These are phyloP conservation scores for Silybum marianum DNA, from an alignment of 129 eudicot genomes.

Conservation along the genomic window DNA sequence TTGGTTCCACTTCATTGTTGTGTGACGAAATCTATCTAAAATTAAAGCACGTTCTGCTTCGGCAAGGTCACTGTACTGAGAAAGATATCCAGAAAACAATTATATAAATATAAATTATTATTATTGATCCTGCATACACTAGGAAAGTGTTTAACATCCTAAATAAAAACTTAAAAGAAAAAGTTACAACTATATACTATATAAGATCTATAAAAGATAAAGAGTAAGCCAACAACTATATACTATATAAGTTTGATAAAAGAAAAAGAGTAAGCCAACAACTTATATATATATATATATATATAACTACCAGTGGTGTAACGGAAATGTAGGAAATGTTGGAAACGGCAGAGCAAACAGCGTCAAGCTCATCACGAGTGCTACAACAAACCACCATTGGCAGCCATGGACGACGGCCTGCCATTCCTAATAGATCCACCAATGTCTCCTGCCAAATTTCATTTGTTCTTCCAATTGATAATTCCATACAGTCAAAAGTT, in stretches of 20 bases:
- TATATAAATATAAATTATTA: background rate
- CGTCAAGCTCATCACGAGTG: slow-evolving; percentile 90
- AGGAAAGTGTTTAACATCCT: slow-evolving; percentile 3
- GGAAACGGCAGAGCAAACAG: slow-evolving; percentile 76
- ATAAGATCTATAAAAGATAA: too few species aligned
- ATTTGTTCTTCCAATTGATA: background rate
- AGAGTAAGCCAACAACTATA: too few species aligned
- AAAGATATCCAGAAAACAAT: slow-evolving; percentile 14
- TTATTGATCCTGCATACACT: slow-evolving; percentile 11
- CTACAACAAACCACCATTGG: slow-evolving; percentile 90
- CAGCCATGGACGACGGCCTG: slow-evolving; percentile 73
- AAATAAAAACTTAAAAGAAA: too few species aligned
- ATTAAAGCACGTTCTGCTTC: slow-evolving; percentile 65
- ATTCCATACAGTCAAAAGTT: background rate
- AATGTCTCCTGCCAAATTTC: slow-evolving; percentile 64
- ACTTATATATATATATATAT: too few species aligned
- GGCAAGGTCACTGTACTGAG: slow-evolving; percentile 88
- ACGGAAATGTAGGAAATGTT: slow-evolving; percentile 58
- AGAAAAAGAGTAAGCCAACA: background rate
- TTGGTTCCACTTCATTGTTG: slow-evolving; percentile 66
- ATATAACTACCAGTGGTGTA: slow-evolving; percentile 56
- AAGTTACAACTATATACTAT: too few species aligned
- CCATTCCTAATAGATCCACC: slow-evolving; percentile 79
- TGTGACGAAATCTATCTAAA: slow-evolving; percentile 65
- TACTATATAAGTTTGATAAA: background rate